Conservation (phyloP, 1,284 basidiomycete genomes). For the Tremellales sp. region DNA sequence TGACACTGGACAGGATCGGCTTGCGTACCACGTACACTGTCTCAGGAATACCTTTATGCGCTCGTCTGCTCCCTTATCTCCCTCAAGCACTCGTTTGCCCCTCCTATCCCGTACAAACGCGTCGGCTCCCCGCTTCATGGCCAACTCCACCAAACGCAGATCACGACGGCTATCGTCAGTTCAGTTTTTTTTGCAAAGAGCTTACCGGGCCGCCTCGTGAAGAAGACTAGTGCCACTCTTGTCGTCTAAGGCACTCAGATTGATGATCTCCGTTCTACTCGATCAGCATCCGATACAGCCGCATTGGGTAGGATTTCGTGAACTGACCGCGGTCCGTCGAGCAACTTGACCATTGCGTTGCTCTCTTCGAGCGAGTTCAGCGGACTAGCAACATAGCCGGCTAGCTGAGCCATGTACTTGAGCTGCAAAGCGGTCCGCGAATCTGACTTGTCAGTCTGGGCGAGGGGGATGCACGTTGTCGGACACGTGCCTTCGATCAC, state of each 20-base stretch:
- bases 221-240: slow-evolving; percentile 73
- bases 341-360: slow-evolving; percentile 50
- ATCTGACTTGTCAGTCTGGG: slow-evolving; percentile 52
- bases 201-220: slow-evolving; percentile 72
- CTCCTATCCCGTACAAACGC: slow-evolving; percentile 79
- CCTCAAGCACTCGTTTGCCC: slow-evolving; percentile 71
- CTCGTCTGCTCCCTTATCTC: slow-evolving; percentile 59
- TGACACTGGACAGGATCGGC: background rate
- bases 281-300: slow-evolving; percentile 9
- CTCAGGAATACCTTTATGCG: slow-evolving; percentile 75
- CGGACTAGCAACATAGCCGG: slow-evolving; percentile 66
- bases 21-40: slow-evolving; percentile 61
- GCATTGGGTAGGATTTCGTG: background rate
- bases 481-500: slow-evolving; percentile 64
- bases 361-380: slow-evolving; percentile 40
- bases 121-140: slow-evolving; percentile 79
- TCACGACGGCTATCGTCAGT: slow-evolving; percentile 59
- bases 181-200: background rate
- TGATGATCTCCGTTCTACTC: slow-evolving; percentile 39
- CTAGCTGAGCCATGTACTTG: slow-evolving; percentile 68
- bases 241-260: slow-evolving; percentile 59
- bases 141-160: slow-evolving; percentile 73
- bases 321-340: slow-evolving; percentile 59
- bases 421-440: slow-evolving; percentile 74
- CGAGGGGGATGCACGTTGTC: background rate